Evolutionary conservation across 345 rosid species (phyloP), one percentile per base, ranked within the genome.

Genomic region (Eutrema yunnanense): DNA sequence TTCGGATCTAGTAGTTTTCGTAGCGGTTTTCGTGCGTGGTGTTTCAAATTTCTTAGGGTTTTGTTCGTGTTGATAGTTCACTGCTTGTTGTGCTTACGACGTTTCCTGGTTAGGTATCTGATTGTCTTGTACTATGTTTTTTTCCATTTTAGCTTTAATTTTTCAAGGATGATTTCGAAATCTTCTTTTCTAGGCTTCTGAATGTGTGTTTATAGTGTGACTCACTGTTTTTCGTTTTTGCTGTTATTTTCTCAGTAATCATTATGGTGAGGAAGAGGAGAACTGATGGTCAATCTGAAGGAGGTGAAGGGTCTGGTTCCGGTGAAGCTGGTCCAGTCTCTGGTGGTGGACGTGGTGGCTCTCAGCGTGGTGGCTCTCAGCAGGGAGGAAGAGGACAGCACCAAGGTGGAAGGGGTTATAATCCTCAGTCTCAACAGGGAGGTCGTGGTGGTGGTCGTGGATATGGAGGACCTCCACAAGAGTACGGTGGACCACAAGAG

Each of bases 241-340:
- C 5, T 19, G 68, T 62, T 47, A 5, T 47, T 63, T 47, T 41
- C 22, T 0, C 64, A 82, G 89, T 3, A 58, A n/a, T 56, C 78
- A 73, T 38, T 13, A 92, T 91, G 97, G 92, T 76, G 74, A 81
- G 90, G 79, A 94, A 94, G 95, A 89, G 71, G 78, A 86, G 90
- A 80, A 79, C 85, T 6, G 92, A 84, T 9, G 77, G 27, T 76
- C 76, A 88, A 65, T 60, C 83, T 6, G 69, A 82, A 74, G 86
- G 79, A 29, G 88, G 92, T n/a, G 97, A 91, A 79, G 81, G 90
- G 62, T 86, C 96, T 40, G 87, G 72, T 66, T 41, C 91, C 16
- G 92, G 83, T 40, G 96, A 84, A 78, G 19, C 50, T 29, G 75
- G 81, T 68, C 67, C 60, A 33, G 84, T 71, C 44, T 26, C 82